These are phyloP conservation scores for Colletotrichum truncatum DNA, from an alignment of 2,329 filamentous ascomycete species.

Conservation along the genomic window DNA sequence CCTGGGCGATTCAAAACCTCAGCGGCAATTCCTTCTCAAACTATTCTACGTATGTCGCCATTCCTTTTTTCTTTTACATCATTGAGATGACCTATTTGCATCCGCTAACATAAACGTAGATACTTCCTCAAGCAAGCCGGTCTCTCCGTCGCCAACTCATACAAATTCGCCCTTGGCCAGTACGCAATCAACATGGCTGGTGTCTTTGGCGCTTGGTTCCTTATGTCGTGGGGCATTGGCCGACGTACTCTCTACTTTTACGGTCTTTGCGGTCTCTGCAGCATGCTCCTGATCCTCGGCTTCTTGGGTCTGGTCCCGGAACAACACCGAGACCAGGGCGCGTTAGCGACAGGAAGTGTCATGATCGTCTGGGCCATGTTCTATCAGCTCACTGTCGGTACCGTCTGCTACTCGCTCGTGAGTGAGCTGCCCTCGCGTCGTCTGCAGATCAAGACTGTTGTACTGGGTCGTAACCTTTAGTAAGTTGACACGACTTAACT, in stretches of 20 bases:
- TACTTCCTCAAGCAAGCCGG: conserved; percentile 71
- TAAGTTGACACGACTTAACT: conserved; percentile 43
- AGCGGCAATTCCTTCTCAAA: conserved; percentile 72
- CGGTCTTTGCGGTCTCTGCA: conserved; percentile 76
- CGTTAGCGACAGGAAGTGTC: conserved; percentile 83
- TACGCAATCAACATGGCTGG: conserved; percentile 81
- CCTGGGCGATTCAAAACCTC: conserved; percentile 71
- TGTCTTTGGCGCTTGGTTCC: conserved; percentile 82
- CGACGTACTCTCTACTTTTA: conserved; percentile 80
- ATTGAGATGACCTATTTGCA: not conserved
- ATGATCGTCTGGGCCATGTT: conserved; percentile 85
- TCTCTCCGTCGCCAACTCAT: conserved; percentile 59
- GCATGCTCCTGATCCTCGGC: conserved; percentile 84
- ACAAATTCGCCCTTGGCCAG: conserved; percentile 70
- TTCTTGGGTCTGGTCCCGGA: conserved; percentile 81
- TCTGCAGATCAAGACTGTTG: conserved; percentile 91
- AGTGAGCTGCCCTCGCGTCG: conserved; percentile 84
- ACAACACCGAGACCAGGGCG: conserved; percentile 65
- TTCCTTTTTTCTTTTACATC: not conserved
- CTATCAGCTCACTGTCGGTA: conserved; percentile 89
- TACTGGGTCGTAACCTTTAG: conserved; percentile 82
- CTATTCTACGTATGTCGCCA: conserved; percentile 70
- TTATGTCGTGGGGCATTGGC: conserved; percentile 80
- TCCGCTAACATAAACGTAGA: conserved; percentile 34
- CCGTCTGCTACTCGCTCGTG: conserved; percentile 89